phyloP scores from a whole-genome alignment of 176 grass and related monocot genomes.

The Juncus inflexus region DNA sequence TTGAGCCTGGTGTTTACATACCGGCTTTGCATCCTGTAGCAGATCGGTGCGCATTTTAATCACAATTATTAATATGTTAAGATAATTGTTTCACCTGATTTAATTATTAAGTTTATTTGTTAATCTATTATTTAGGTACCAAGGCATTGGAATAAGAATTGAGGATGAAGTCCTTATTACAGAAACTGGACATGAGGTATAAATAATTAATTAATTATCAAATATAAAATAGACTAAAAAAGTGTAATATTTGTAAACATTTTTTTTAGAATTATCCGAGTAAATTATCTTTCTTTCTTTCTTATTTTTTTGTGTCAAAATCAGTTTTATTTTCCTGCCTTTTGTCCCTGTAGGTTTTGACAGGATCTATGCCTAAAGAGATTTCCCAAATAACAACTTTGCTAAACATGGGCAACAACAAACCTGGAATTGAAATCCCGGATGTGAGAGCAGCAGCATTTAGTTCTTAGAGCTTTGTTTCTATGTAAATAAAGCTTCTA shows the following conservation, averaged over 20 bases:
- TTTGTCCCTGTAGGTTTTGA: slow-evolving; percentile 48
- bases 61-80: background rate
- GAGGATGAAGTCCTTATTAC: slow-evolving; percentile 96
- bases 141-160: slow-evolving; percentile 76
- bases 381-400: slow-evolving; percentile 57
- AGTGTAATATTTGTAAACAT: slow-evolving; percentile 11
- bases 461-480: too few species aligned
- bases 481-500: too few species aligned
- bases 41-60: slow-evolving; percentile 33
- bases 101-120: background rate
- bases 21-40: slow-evolving; percentile 52
- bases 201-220: background rate
- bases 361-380: slow-evolving; percentile 82
- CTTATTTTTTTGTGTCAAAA: slow-evolving; percentile 16
- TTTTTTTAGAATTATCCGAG: slow-evolving; percentile 4
- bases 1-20: slow-evolving; percentile 87
- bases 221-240: background rate
- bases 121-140: slow-evolving; percentile 25
- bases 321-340: background rate
- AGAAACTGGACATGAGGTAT: slow-evolving; percentile 76
- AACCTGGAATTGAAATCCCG: background rate
- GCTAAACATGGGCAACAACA: slow-evolving; percentile 38
- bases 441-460: too few species aligned
- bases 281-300: background rate
- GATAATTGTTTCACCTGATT: background rate